Percentiles rank a stretch among this genome's conserved stretches.
Conservation (phyloP, 331 rosid species). For the Malus hybrid region DNA sequence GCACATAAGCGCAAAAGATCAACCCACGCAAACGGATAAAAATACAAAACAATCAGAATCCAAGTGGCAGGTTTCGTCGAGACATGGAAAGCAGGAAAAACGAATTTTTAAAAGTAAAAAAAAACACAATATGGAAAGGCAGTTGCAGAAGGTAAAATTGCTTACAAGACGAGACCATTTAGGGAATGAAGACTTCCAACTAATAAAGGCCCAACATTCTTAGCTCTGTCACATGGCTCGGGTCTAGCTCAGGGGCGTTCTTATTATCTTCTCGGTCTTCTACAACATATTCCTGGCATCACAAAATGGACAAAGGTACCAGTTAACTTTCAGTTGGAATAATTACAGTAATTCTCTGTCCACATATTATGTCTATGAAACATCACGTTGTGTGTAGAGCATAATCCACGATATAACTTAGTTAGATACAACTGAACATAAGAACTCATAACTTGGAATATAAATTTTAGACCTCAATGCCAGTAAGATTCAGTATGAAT, state of each 20-base stretch:
- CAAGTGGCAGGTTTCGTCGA: neutral
- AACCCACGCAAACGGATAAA: neutral
- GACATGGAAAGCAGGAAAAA: neutral
- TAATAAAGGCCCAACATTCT: conserved; percentile 90
- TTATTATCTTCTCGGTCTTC: conserved; percentile 76
- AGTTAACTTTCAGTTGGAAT: neutral
- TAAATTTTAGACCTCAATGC: neutral
- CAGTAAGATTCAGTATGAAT: neutral
- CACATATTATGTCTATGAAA: neutral
- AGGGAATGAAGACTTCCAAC: conserved; percentile 19
- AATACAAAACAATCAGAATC: neutral
- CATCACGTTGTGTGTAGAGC: neutral
- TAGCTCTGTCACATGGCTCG: conserved; percentile 76
- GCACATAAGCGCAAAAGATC: neutral
- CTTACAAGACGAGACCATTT: conserved; percentile 6
- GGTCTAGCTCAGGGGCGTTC: conserved; percentile 81
- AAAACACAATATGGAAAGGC: neutral
- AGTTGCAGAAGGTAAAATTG: conserved; percentile 5
- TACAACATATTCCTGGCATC: conserved; percentile 75
- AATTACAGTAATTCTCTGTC: neutral
- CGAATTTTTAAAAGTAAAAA: neutral
- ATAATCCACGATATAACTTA: neutral
- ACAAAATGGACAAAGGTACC: neutral
- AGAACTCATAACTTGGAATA: no score
- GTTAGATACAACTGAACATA: neutral